phyloP scores from a whole-genome alignment of 495 filamentous ascomycete genomes.

The Hypomontagnella submonticulosa region DNA sequence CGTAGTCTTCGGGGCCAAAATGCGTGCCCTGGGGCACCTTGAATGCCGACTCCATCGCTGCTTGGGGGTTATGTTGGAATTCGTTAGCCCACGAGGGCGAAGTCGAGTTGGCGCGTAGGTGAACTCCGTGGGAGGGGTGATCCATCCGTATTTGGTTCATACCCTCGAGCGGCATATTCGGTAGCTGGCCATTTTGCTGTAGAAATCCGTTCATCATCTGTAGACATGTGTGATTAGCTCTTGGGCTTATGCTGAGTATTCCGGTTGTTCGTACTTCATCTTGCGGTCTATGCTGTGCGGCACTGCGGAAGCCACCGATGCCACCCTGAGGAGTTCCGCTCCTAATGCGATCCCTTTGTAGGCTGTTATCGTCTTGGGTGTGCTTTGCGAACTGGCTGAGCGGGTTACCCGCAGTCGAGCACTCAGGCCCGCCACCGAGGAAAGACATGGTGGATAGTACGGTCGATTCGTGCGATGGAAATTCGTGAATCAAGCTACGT shows the following conservation, averaged over 20 bases:
- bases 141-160: constrained; percentile 55
- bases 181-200: constrained; percentile 68
- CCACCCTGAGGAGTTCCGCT: constrained; percentile 69
- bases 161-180: constrained; percentile 57
- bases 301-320: constrained; percentile 56
- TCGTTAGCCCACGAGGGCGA: constrained; percentile 66
- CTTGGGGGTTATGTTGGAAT: constrained; percentile 70
- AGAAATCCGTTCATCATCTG: constrained; percentile 96
- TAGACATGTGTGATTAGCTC: constrained; percentile 27
- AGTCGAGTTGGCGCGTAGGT: constrained; percentile 66
- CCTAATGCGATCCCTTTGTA: constrained; percentile 88
- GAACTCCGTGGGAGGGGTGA: constrained; percentile 57
- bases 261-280: constrained; percentile 55
- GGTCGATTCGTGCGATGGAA: constrained; percentile 1
- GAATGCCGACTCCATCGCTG: constrained; percentile 84
- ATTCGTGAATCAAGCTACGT: constrained; percentile 3
- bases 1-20: constrained; percentile 87
- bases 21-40: constrained; percentile 67
- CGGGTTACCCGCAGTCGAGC: constrained; percentile 95
- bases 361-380: constrained; percentile 90
- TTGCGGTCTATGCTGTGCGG: constrained; percentile 53
- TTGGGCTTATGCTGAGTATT: background rate
- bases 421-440: constrained; percentile 87
- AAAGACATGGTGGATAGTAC: constrained; percentile 77
- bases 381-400: constrained; percentile 97